Conservation (phyloP, 495 filamentous ascomycete species). For the Achaetomiella virescens region DNA sequence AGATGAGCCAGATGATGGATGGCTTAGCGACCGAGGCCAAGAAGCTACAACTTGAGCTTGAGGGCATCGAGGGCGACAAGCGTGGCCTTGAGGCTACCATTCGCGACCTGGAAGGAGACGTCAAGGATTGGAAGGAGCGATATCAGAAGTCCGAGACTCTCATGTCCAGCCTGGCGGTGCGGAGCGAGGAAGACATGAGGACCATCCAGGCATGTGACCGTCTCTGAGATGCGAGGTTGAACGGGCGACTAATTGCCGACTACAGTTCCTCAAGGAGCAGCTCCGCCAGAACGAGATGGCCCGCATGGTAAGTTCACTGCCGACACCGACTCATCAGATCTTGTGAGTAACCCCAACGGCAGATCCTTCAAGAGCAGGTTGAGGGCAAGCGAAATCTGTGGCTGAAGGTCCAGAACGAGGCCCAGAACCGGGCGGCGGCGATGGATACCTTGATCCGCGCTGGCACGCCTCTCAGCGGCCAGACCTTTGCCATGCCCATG, state of each 20-base stretch:
- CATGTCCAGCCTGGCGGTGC: not conserved
- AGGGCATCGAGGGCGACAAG: not conserved
- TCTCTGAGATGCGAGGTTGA: not conserved
- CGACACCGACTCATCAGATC: not conserved
- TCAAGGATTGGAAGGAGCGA: not conserved
- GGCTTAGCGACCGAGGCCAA: not conserved
- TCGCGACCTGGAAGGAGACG: not conserved
- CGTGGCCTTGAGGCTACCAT: not conserved
- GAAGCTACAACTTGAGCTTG: not conserved
- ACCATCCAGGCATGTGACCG: conserved; percentile 8
- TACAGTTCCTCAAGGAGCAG: conserved; percentile 9
- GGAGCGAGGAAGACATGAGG: conserved; percentile 8
- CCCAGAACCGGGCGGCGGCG: conserved; percentile 10
- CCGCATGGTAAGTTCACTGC: not conserved
- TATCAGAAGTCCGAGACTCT: not conserved
- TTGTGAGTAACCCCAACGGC: not conserved
- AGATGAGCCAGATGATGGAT: conserved; percentile 8
- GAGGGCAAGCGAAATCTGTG: conserved; percentile 23
- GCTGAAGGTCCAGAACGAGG: conserved; percentile 19
- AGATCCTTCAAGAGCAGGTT: conserved; percentile 20
- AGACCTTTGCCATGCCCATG: not conserved
- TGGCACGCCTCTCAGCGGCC: not conserved
- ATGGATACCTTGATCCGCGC: not conserved
- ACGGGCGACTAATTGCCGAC: not conserved
- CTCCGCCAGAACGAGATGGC: conserved; percentile 10